Conservation (phyloP, 768 basidiomycete genomes). For the Cystofilobasidium ferigula region DNA sequence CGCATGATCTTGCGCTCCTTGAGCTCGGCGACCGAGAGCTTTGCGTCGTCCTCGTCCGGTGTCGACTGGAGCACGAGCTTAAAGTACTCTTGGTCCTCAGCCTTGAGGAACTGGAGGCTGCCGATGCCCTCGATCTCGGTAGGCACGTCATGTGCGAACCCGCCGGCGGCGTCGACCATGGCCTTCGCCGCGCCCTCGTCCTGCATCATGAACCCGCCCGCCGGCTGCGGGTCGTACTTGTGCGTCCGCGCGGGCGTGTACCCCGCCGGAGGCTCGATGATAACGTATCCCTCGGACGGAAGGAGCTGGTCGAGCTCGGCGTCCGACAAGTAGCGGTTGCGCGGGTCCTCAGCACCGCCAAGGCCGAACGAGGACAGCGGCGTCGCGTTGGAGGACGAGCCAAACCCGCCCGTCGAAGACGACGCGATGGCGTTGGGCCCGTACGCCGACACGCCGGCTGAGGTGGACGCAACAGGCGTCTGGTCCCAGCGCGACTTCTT, state of each 20-base stretch:
- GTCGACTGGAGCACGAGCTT: slow-evolving; percentile 58
- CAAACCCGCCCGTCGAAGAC: slow-evolving; percentile 24
- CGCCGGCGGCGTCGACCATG: slow-evolving; percentile 75
- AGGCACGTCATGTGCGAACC: slow-evolving; percentile 64
- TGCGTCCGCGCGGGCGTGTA: slow-evolving; percentile 66
- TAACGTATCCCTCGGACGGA: slow-evolving; percentile 70
- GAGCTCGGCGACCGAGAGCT: slow-evolving; percentile 89
- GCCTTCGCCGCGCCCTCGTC: slow-evolving; percentile 77
- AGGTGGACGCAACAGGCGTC: slow-evolving; percentile 64
- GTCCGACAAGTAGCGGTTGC: slow-evolving; percentile 89
- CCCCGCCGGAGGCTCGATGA: slow-evolving; percentile 86
- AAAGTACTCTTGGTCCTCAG: slow-evolving; percentile 96
- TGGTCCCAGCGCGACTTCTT: slow-evolving; percentile 97
- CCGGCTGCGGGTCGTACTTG: slow-evolving; percentile 46
- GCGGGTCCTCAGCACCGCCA: slow-evolving; percentile 60
- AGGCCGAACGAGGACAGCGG: slow-evolving; percentile 16
- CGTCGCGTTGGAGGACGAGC: slow-evolving; percentile 17
- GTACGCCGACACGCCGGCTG: slow-evolving; percentile 22
- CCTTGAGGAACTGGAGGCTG: slow-evolving; percentile 92
- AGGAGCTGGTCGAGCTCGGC: slow-evolving; percentile 89
- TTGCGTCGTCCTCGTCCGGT: slow-evolving; percentile 75
- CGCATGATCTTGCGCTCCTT: slow-evolving; percentile 99
- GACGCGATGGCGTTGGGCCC: slow-evolving; percentile 18
- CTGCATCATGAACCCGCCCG: slow-evolving; percentile 88
- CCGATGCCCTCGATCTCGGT: slow-evolving; percentile 98